Base-by-base conservation (phyloP, 805 yeast species). In the Sugiyamaella qingdaonensis region DNA sequence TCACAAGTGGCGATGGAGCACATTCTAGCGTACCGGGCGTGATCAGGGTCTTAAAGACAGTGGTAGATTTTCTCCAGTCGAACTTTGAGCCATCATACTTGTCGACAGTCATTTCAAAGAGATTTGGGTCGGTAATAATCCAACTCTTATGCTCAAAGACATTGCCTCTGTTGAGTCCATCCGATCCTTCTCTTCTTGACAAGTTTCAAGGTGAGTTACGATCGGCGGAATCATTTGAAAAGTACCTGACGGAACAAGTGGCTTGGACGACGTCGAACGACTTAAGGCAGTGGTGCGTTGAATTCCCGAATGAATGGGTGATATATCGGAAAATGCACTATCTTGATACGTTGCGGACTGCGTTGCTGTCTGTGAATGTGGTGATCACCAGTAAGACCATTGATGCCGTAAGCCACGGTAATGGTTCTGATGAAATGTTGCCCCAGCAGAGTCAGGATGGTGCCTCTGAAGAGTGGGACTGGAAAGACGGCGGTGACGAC, bases 301-400 rank as follows among this genome's bases (percentile, higher is more conserved):
- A 54, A 8, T 49, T 59, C 39, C 49, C 54, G 1, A 45, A 51
- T n/a, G 61, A 57, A 21, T 61, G 65, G 65, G 48, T 59, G 1
- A 14, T 48, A 7, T 46, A 51, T 39, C 47, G 60, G 9, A 58
- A 54, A 35, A 45, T 53, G n/a, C 19, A 16, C 16, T 58, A 54
- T 24, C 42, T 61, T 13, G 57, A 55, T 35, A 39, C 46, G 10
- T 31, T 61, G 11, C 46, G 64, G n/a, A 19, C 13, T 14, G 37
- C 39, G 33, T 10, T 47, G 42, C 14, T 18, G 13, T 31, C 48
- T 3, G 27, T 5, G 24, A 16, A 13, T 16, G 19, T 33, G 19
- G 36, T 14, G 21, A 31, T 45, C 11, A n/a, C 19, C 2, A 19
- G 27, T 14, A 27, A 32, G 21, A 10, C 11, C n/a, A 32, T 45